Percentiles rank a stretch among this genome's conserved stretches.
Conservation (phyloP, 2,329 filamentous ascomycete genomes). For the Cladorrhinum sp. region DNA sequence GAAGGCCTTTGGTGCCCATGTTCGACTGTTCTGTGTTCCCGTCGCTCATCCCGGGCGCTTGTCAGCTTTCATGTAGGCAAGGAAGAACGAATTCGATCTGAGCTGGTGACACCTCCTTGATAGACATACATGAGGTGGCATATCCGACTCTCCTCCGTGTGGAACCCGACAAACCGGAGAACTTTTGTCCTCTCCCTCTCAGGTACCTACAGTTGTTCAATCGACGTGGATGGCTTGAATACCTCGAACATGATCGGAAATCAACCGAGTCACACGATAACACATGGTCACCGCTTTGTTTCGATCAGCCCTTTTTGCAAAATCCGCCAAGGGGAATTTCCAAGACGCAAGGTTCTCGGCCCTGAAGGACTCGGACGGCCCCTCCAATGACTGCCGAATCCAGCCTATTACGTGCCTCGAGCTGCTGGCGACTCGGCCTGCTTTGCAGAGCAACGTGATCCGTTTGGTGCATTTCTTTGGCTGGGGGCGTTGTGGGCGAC, state of each 20-base stretch:
- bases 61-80: too few species aligned
- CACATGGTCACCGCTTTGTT: slow-evolving; percentile 19
- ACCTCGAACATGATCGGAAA: too few species aligned
- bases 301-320: slow-evolving; percentile 6
- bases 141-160: not conserved
- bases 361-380: not conserved
- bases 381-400: not conserved
- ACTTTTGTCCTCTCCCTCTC: too few species aligned
- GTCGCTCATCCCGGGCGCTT: not conserved
- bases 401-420: slow-evolving; percentile 10
- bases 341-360: not conserved
- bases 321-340: not conserved
- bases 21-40: not conserved
- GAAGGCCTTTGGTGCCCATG: not conserved
- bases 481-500: slow-evolving; percentile 1
- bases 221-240: too few species aligned
- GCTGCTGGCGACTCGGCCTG: slow-evolving; percentile 17
- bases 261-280: not conserved
- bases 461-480: slow-evolving; percentile 18
- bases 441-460: slow-evolving; percentile 18
- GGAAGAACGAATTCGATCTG: too few species aligned
- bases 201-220: too few species aligned
- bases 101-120: not conserved
- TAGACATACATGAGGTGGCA: not conserved
- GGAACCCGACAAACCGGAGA: not conserved